Conservation (phyloP, 805 yeast species). For the Lipomyces mesembrius region DNA sequence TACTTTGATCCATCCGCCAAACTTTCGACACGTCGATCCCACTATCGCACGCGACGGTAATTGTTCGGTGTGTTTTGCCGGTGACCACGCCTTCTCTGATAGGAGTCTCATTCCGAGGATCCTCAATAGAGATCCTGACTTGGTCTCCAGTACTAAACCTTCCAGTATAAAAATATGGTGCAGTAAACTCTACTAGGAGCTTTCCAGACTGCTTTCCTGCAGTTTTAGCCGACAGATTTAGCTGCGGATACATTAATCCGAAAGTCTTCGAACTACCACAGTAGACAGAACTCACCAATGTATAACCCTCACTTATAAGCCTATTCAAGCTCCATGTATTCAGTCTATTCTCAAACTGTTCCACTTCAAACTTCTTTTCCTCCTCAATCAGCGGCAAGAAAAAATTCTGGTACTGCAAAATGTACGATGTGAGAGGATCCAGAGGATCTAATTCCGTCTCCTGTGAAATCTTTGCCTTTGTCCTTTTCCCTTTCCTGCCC, state of each 20-base stretch:
- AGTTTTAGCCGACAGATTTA: background rate
- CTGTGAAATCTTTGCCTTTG: background rate
- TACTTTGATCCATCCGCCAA: slow-evolving; percentile 2
- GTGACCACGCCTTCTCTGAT: background rate
- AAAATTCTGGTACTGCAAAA: background rate
- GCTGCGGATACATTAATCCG: background rate
- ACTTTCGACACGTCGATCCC: background rate
- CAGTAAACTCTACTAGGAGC: background rate
- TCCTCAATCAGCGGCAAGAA: slow-evolving; percentile 4
- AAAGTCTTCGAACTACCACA: background rate
- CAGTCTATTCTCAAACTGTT: background rate
- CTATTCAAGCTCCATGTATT: background rate
- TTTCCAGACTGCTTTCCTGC: background rate
- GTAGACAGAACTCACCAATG: background rate
- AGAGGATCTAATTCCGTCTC: slow-evolving; percentile 1
- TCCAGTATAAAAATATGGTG: background rate
- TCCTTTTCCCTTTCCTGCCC: background rate
- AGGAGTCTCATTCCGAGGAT: slow-evolving; percentile 4
- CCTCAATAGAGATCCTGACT: background rate
- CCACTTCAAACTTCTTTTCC: background rate
- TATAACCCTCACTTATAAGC: background rate
- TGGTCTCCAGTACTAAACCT: slow-evolving; percentile 6
- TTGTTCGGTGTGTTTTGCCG: background rate
- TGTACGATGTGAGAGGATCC: slow-evolving; percentile 2
- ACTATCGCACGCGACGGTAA: background rate